Percentiles rank a stretch among this genome's conserved stretches.
Evolutionary conservation across 306 rosid genomes (phyloP).

Genomic region (Abrus precatorius): DNA sequence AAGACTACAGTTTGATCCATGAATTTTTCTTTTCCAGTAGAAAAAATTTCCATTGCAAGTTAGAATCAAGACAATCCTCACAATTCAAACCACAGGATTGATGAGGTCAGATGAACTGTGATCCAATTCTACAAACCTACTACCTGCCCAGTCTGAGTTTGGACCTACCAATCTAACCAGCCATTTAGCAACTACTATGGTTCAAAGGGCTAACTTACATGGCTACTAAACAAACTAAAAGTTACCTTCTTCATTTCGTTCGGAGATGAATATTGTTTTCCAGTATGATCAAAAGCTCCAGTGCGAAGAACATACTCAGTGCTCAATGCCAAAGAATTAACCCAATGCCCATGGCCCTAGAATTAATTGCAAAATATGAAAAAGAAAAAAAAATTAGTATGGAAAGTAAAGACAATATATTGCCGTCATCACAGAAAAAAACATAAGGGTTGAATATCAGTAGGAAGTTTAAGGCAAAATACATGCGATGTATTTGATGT

Average conservation of each 20-base stretch:
- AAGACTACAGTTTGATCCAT: too few relatives aligned
- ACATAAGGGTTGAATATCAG: constrained; percentile 1
- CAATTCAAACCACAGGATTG: too few relatives aligned
- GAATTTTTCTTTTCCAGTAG: too few relatives aligned
- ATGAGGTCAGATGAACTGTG: too few relatives aligned
- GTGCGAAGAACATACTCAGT: constrained; percentile 96
- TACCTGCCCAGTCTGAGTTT: too few relatives aligned
- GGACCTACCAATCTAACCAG: too few relatives aligned
- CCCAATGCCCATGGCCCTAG: constrained; percentile 98
- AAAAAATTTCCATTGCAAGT: too few relatives aligned
- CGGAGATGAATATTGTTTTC: constrained; percentile 77
- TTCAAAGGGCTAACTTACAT: constrained; percentile 4
- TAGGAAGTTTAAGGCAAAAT: background rate
- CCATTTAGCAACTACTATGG: background rate
- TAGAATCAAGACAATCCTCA: too few relatives aligned
- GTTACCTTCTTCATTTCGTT: constrained; percentile 90
- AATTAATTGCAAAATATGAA: constrained; percentile 47
- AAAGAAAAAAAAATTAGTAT: constrained; percentile 20
- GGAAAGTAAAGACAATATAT: constrained; percentile 7
- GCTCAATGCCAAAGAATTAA: constrained; percentile 95
- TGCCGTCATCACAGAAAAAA: background rate
- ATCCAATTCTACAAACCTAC: too few relatives aligned
- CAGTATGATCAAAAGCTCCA: constrained; percentile 96
- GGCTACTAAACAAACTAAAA: background rate
- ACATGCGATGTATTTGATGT: constrained; percentile 7